Evolutionary conservation across 2,329 filamentous ascomycete species (phyloP).

Genomic region (Epicoccum sorghinum): DNA sequence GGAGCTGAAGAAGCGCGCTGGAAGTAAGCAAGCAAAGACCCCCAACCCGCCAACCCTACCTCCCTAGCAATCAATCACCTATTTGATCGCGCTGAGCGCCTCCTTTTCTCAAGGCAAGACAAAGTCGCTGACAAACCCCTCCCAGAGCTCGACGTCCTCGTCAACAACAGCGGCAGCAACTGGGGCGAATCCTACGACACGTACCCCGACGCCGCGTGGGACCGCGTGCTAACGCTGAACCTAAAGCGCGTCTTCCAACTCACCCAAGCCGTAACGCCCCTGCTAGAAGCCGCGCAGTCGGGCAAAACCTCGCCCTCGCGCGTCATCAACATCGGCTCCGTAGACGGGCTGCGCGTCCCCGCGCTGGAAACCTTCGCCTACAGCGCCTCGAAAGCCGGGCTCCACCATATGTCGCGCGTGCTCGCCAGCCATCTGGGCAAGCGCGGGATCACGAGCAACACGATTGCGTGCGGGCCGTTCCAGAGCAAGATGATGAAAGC

Average conservation of each 20-base stretch:
- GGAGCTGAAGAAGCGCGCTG: slow-evolving; percentile 61
- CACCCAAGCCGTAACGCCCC: slow-evolving; percentile 66
- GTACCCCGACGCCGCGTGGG: slow-evolving; percentile 62
- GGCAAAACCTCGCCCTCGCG: slow-evolving; percentile 56
- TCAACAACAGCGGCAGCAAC: slow-evolving; percentile 70
- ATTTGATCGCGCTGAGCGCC: too few relatives aligned
- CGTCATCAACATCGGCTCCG: slow-evolving; percentile 69
- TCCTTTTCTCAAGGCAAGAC: too few relatives aligned
- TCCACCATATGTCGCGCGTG: slow-evolving; percentile 69
- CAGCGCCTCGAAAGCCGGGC: slow-evolving; percentile 66
- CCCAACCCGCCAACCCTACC: background rate
- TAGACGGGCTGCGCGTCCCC: slow-evolving; percentile 68
- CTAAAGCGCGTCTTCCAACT: slow-evolving; percentile 71
- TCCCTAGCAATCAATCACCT: too few relatives aligned
- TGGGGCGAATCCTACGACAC: slow-evolving; percentile 67
- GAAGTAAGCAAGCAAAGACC: slow-evolving; percentile 45
- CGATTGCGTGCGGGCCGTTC: slow-evolving; percentile 74
- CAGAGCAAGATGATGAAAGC: slow-evolving; percentile 76
- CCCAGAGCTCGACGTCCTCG: slow-evolving; percentile 63
- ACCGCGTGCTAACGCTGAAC: slow-evolving; percentile 64
- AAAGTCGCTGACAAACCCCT: background rate
- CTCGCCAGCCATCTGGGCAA: slow-evolving; percentile 67
- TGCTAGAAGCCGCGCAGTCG: slow-evolving; percentile 61
- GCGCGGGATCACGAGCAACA: slow-evolving; percentile 68
- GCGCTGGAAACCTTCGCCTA: slow-evolving; percentile 65